phyloP scores from a whole-genome alignment of 805 yeast species.

The Lachancea meyersii region DNA sequence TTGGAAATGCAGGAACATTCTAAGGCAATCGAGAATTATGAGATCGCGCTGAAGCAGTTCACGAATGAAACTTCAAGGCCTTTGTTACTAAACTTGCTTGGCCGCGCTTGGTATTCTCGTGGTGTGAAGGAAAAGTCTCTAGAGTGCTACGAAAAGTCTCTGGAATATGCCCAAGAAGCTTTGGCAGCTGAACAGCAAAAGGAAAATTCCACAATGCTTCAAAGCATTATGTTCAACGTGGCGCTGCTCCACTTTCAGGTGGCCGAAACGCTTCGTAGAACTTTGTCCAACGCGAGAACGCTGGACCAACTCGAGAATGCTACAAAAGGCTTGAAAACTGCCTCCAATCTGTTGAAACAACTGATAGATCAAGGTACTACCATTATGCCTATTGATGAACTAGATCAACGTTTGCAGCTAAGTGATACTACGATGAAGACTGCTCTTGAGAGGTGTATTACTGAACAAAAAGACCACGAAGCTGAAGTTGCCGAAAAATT shows the following conservation, averaged over 20 bases:
- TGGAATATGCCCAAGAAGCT: constrained; percentile 59
- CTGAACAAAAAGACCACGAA: constrained; percentile 68
- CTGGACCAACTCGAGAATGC: constrained; percentile 55
- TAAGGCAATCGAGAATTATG: constrained; percentile 85
- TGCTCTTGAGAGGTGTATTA: constrained; percentile 62
- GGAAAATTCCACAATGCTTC: constrained; percentile 30
- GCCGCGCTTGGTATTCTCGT: constrained; percentile 82
- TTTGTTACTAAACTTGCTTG: constrained; percentile 63
- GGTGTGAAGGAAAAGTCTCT: constrained; percentile 63
- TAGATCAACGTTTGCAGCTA: constrained; percentile 79
- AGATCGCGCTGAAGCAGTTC: constrained; percentile 64
- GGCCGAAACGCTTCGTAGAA: constrained; percentile 72
- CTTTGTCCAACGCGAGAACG: constrained; percentile 52
- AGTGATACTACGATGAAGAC: constrained; percentile 70
- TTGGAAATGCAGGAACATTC: constrained; percentile 74
- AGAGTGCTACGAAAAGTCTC: constrained; percentile 52
- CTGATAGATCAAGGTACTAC: constrained; percentile 48
- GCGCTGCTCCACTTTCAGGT: constrained; percentile 81
- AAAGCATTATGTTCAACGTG: constrained; percentile 62
- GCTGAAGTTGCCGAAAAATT: constrained; percentile 51
- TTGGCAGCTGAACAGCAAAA: constrained; percentile 28
- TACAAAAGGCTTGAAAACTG: constrained; percentile 51
- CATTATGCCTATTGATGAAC: constrained; percentile 73
- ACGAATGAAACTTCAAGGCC: constrained; percentile 56
- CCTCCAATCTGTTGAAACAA: constrained; percentile 51